A percentile compares a stretch with the other conserved stretches of the same genome.
These are phyloP conservation scores for Neurospora sp. DNA, from an alignment of 495 filamentous ascomycete genomes.

Conservation along the genomic window DNA sequence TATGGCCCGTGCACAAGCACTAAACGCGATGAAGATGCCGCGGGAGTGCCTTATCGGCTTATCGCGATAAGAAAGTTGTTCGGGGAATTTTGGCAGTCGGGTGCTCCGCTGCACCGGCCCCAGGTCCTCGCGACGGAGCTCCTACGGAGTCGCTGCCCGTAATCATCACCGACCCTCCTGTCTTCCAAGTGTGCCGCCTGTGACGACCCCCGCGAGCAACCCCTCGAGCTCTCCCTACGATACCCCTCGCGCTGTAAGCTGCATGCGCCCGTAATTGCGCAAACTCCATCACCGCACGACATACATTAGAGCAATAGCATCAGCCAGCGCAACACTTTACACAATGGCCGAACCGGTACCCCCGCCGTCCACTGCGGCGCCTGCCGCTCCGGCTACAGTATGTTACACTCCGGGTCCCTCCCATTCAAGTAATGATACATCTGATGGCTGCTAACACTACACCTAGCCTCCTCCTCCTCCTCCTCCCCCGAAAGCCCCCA, in stretches of 20 bases:
- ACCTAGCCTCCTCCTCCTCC: slow-evolving; percentile 22
- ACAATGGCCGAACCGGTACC: not conserved
- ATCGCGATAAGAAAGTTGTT: slow-evolving; percentile 9
- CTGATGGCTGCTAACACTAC: slow-evolving; percentile 9
- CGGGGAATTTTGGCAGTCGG: slow-evolving; percentile 4
- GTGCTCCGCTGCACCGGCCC: not conserved
- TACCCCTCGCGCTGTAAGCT: not conserved
- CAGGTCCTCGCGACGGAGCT: not conserved
- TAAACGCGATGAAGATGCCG: not conserved
- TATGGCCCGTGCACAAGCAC: slow-evolving; percentile 1
- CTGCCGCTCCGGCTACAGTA: slow-evolving; percentile 11
- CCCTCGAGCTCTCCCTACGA: not conserved
- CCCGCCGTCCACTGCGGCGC: not conserved
- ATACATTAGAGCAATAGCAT: not conserved
- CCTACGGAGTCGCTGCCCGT: not conserved
- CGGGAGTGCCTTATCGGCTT: not conserved
- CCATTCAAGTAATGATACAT: not conserved
- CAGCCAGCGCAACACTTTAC: not conserved
- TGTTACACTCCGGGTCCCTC: not conserved
- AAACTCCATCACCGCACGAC: not conserved
- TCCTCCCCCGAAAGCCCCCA: slow-evolving; percentile 34
- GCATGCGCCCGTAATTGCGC: not conserved
- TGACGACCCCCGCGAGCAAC: not conserved
- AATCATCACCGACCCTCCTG: not conserved
- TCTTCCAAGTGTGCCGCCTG: not conserved